Evolutionary conservation across 2,329 filamentous ascomycete genomes (phyloP).

Genomic region (Ramularia collo-cygni): DNA sequence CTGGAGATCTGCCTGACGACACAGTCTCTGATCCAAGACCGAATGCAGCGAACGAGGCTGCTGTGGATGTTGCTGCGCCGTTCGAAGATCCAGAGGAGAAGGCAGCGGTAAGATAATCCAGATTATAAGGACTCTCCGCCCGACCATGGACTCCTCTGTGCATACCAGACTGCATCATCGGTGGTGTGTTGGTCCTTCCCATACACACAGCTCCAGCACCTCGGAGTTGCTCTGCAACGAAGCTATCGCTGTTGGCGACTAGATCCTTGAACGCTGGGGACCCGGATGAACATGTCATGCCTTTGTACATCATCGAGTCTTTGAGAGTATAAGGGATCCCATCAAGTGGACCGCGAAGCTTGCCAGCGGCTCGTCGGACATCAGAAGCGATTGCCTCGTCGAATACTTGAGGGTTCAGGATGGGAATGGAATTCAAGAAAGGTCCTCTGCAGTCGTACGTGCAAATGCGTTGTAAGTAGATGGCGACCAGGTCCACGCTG

Average conservation of each 20-base stretch:
- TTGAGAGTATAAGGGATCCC: constrained; percentile 54
- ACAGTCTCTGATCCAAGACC: constrained; percentile 52
- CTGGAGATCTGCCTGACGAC: constrained; percentile 50
- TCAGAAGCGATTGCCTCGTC: constrained; percentile 45
- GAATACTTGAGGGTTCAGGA: constrained; percentile 42
- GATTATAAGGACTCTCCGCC: constrained; percentile 52
- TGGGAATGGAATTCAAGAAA: constrained; percentile 43
- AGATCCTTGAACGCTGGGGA: constrained; percentile 49
- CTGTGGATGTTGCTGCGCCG: constrained; percentile 46
- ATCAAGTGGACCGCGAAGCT: constrained; percentile 39
- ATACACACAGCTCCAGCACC: constrained; percentile 46
- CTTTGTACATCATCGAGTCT: constrained; percentile 50
- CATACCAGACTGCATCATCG: constrained; percentile 54
- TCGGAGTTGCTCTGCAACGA: constrained; percentile 42
- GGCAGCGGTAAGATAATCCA: constrained; percentile 47
- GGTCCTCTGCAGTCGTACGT: constrained; percentile 39
- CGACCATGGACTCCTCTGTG: constrained; percentile 51
- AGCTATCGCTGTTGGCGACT: constrained; percentile 47
- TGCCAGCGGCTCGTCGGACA: constrained; percentile 35
- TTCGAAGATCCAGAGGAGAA: constrained; percentile 54
- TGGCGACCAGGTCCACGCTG: constrained; percentile 41
- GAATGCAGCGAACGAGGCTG: constrained; percentile 47
- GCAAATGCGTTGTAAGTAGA: constrained; percentile 43
- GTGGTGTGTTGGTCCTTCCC: constrained; percentile 54
- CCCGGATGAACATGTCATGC: constrained; percentile 48